Base-by-base conservation (phyloP, 2,329 filamentous ascomycete genomes). In the Fusarium penzigii region DNA sequence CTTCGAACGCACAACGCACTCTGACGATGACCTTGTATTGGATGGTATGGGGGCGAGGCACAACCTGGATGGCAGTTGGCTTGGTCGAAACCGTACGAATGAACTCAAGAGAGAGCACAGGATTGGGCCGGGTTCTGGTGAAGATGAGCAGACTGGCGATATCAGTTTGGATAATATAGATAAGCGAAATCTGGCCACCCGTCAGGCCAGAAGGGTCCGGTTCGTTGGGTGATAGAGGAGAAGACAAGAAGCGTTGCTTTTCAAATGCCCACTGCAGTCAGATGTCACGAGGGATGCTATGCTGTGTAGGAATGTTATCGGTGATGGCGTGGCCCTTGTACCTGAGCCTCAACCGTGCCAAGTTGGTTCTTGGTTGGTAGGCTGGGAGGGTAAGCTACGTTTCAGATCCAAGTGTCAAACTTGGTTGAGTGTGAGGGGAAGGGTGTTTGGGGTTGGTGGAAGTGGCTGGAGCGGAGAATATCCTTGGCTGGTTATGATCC, bases 1-100 rank as follows among this genome's bases (percentile, higher is more conserved):
- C 3, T 79, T 80, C 50, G 78, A 78, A 7, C 62, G 55, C 20
- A 51, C 56, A 5, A 49, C 70, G 13, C 68, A 79, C 41, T 75
- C 78, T 0, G 77, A 82, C 41, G 77, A 81, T 17, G 79, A 72
- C 12, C 62, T 81, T 38, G 58, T 78, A 29, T 51, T 68, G 42
- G 58, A 61, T 6, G 67, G 69, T 32, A 55, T 44, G 29, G 55
- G 29, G 38, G 55, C 10, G 38, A 46, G 55, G 29, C 44, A 25
- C 38, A 43, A 40, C 49, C 48, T 47, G 46, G 47, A 29, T 44
- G 46, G 53, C 29, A 13, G 38, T 32, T 40, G 43, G 8, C 43
- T 48, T 39, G 41, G 52, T 53, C 42, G 34, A 8, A 48, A 58
- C 13, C 17, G 42, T 48, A 52, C 53, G 39, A 61, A 52, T 43